Percentiles rank a stretch among this genome's conserved stretches.
phyloP scores from a whole-genome alignment of 768 basidiomycete species.

The Strobilomyces confusus region DNA sequence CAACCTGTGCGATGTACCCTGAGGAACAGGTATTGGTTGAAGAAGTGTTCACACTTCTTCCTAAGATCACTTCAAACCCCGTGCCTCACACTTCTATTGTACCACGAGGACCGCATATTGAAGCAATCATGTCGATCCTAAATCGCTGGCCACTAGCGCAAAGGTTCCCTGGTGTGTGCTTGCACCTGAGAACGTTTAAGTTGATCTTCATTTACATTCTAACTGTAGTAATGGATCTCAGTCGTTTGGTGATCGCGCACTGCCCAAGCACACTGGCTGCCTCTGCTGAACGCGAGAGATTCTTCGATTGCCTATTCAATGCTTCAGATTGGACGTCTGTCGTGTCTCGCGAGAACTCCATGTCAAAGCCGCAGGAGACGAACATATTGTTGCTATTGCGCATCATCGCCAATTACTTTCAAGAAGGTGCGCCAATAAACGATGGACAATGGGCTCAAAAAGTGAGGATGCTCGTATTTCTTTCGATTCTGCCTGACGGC shows the following conservation, averaged over 20 bases:
- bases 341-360: slow-evolving; percentile 47
- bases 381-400: slow-evolving; percentile 80
- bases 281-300: slow-evolving; percentile 42
- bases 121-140: slow-evolving; percentile 59
- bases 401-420: slow-evolving; percentile 75
- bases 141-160: slow-evolving; percentile 72
- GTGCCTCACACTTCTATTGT: slow-evolving; percentile 26
- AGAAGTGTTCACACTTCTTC: slow-evolving; percentile 59
- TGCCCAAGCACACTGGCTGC: slow-evolving; percentile 49
- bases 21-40: slow-evolving; percentile 56
- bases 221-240: slow-evolving; percentile 74
- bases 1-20: slow-evolving; percentile 64
- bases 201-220: background rate
- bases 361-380: slow-evolving; percentile 74
- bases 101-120: slow-evolving; percentile 49
- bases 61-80: slow-evolving; percentile 41
- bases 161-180: slow-evolving; percentile 61
- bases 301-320: slow-evolving; percentile 60
- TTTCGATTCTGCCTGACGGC: slow-evolving; percentile 4
- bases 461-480: slow-evolving; percentile 31
- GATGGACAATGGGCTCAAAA: slow-evolving; percentile 50
- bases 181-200: background rate
- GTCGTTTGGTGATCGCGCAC: slow-evolving; percentile 68
- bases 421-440: slow-evolving; percentile 43
- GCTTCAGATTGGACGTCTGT: slow-evolving; percentile 59